Conservation (phyloP, 192 early-diverging fungal species). For the Entomortierella chlamydospora region DNA sequence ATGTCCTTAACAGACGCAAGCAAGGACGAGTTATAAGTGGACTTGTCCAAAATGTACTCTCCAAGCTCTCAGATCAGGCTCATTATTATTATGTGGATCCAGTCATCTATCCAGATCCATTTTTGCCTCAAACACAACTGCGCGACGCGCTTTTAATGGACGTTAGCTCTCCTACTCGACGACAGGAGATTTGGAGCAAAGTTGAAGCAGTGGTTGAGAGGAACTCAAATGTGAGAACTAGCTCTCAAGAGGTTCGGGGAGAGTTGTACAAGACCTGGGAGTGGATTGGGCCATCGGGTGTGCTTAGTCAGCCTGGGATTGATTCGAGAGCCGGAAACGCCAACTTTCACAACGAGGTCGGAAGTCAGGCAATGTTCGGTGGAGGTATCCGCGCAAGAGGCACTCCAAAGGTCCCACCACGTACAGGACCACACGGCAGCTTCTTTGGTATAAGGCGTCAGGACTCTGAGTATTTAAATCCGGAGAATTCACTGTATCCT, state of each 20-base stretch:
- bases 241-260: slow-evolving; percentile 66
- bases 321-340: background rate
- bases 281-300: slow-evolving; percentile 66
- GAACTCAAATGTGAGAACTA: slow-evolving; percentile 73
- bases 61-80: slow-evolving; percentile 58
- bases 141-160: slow-evolving; percentile 68
- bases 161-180: slow-evolving; percentile 48
- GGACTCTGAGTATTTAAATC: slow-evolving; percentile 49
- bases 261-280: slow-evolving; percentile 76
- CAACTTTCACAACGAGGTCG: background rate
- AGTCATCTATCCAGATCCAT: slow-evolving; percentile 64
- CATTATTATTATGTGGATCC: slow-evolving; percentile 71
- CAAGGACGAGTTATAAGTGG: slow-evolving; percentile 28
- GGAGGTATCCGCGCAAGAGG: slow-evolving; percentile 2
- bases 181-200: slow-evolving; percentile 69
- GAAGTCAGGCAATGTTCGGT: background rate
- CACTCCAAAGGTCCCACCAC: slow-evolving; percentile 27
- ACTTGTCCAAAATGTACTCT: slow-evolving; percentile 36
- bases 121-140: slow-evolving; percentile 58
- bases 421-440: slow-evolving; percentile 43
- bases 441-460: slow-evolving; percentile 50
- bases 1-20: slow-evolving; percentile 26
- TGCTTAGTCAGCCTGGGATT: slow-evolving; percentile 2
- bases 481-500: slow-evolving; percentile 40
- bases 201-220: slow-evolving; percentile 68